These are phyloP conservation scores for Fusarium nodosum DNA, from an alignment of 2,329 filamentous ascomycete genomes.

Conservation along the genomic window DNA sequence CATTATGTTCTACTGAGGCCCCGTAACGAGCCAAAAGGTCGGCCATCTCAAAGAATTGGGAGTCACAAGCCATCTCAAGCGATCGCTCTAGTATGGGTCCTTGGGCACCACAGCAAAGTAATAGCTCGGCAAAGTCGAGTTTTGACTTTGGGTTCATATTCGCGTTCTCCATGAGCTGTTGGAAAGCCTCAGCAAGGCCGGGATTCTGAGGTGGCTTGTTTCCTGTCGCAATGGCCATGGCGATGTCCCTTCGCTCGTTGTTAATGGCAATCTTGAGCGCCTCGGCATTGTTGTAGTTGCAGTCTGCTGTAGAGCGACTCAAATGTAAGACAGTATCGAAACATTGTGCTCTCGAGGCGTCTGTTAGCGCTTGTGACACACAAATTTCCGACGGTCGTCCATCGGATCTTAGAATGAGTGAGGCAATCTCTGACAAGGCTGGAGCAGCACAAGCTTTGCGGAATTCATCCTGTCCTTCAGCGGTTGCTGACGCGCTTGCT, in stretches of 20 bases:
- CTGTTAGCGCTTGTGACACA: conserved; percentile 65
- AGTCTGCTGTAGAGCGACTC: conserved; percentile 67
- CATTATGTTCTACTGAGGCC: conserved; percentile 67
- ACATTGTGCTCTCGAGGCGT: conserved; percentile 64
- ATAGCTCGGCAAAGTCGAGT: conserved; percentile 65
- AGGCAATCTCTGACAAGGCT: conserved; percentile 61
- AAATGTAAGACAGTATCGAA: conserved; percentile 65
- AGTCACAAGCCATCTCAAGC: conserved; percentile 63
- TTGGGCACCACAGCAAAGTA: conserved; percentile 70
- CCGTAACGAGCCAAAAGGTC: conserved; percentile 66
- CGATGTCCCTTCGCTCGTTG: conserved; percentile 66
- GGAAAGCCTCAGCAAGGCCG: conserved; percentile 65
- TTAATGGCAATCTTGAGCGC: conserved; percentile 65
- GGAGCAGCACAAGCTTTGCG: conserved; percentile 64
- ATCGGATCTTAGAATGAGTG: conserved; percentile 64
- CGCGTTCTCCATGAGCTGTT: conserved; percentile 60
- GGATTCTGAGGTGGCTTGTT: conserved; percentile 64
- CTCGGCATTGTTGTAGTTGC: conserved; percentile 64
- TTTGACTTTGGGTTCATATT: conserved; percentile 64
- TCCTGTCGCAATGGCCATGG: conserved; percentile 67
- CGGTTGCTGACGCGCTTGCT: conserved; percentile 62
- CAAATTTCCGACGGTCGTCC: conserved; percentile 60
- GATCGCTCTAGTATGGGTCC: conserved; percentile 65
- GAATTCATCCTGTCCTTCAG: conserved; percentile 67
- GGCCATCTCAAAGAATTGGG: conserved; percentile 68